A percentile compares a stretch with the other conserved stretches of the same genome.
Evolutionary conservation across 106 monocot species (phyloP).

Genomic region (Gastrodia elata): DNA sequence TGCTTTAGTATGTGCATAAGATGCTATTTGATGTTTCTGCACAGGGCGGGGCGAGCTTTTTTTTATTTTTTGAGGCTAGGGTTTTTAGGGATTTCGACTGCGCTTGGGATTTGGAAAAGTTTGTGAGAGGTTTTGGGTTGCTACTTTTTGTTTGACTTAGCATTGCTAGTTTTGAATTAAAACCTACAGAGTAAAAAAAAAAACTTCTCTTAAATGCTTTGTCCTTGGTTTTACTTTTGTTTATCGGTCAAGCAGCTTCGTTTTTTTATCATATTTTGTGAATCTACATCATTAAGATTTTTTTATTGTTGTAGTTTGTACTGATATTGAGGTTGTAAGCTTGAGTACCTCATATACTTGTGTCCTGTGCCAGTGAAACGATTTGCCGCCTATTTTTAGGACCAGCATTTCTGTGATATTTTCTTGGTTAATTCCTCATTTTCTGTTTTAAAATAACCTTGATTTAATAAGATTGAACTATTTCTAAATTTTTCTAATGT

Average conservation of each 20-base stretch:
- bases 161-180: neutral
- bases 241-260: neutral
- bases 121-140: neutral
- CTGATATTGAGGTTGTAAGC: neutral
- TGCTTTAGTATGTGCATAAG: neutral
- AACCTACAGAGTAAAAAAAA: neutral
- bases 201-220: neutral
- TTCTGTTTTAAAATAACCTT: neutral
- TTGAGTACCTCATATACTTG: neutral
- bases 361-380: neutral
- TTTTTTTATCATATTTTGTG: neutral
- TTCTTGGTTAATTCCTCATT: neutral
- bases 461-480: neutral
- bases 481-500: neutral
- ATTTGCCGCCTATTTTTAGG: neutral
- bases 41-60: neutral
- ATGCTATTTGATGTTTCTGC: neutral
- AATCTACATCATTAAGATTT: neutral
- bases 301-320: neutral
- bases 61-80: neutral
- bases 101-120: neutral
- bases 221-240: neutral
- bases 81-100: conserved; percentile 6
- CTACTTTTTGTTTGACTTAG: neutral
- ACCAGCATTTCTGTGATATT: neutral